Conservation (phyloP, 2,329 filamentous ascomycete genomes). For the Conoideocrella luteorostrata region DNA sequence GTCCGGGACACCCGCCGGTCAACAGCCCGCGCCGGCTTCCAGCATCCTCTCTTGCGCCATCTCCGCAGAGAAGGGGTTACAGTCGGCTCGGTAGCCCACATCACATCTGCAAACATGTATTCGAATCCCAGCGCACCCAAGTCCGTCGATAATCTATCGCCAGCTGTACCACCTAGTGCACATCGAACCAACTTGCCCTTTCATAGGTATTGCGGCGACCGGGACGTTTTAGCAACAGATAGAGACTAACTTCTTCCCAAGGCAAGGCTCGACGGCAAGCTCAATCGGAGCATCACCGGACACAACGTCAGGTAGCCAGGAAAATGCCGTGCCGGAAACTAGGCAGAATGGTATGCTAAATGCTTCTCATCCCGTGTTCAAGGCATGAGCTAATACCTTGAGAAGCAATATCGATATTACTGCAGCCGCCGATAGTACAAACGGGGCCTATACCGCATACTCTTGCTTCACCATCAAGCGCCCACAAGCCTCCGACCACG, state of each 20-base stretch:
- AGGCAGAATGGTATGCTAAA: conserved; percentile 1
- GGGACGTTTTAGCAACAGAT: not conserved
- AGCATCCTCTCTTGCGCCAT: too few relatives aligned
- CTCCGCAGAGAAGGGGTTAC: too few relatives aligned
- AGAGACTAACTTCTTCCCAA: not conserved
- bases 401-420: conserved; percentile 79
- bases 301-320: not conserved
- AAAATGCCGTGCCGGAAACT: not conserved
- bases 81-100: not conserved
- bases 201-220: not conserved
- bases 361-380: not conserved
- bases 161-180: not conserved
- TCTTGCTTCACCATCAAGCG: conserved; percentile 57
- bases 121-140: not conserved
- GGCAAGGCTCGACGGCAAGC: not conserved
- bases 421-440: conserved; percentile 82
- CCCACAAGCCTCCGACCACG: conserved; percentile 76
- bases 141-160: not conserved
- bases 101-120: not conserved
- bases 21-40: not conserved
- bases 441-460: conserved; percentile 80
- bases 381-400: not conserved
- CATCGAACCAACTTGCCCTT: not conserved
- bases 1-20: not conserved
- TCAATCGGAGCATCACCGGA: not conserved